phyloP scores from a whole-genome alignment of 2,329 filamentous ascomycete genomes.

The Fusarium sp. region DNA sequence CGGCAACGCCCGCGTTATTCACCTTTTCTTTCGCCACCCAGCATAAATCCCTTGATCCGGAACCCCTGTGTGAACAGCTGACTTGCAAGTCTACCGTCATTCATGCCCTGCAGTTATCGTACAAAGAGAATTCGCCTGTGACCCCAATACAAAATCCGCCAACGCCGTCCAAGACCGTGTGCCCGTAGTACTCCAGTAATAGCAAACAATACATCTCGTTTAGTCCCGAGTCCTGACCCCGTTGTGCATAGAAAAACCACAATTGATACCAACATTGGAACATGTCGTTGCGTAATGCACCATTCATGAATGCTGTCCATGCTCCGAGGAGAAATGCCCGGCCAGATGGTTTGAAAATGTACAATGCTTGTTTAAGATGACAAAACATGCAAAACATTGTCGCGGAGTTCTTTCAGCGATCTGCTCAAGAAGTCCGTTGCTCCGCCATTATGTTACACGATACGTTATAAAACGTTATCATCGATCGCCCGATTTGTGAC shows the following conservation, averaged over 20 bases:
- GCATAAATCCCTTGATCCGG: constrained; percentile 27
- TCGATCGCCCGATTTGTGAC: constrained; percentile 57
- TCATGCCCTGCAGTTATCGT: constrained; percentile 47
- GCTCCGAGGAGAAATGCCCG: constrained; percentile 34
- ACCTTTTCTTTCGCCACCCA: constrained; percentile 13
- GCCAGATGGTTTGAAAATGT: constrained; percentile 44
- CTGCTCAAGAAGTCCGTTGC: constrained; percentile 6
- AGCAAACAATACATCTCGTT: constrained; percentile 40
- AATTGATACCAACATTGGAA: constrained; percentile 40
- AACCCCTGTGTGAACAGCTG: constrained; percentile 15
- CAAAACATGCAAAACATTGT: constrained; percentile 34
- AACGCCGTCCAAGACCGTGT: constrained; percentile 46
- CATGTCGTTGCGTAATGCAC: constrained; percentile 35
- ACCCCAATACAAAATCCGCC: constrained; percentile 44
- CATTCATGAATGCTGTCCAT: constrained; percentile 40
- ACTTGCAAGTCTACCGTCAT: constrained; percentile 21
- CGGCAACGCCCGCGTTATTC: background rate
- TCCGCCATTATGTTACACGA: constrained; percentile 36
- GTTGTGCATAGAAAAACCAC: constrained; percentile 29
- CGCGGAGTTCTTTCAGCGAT: constrained; percentile 6
- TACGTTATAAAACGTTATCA: constrained; percentile 29
- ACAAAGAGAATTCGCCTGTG: constrained; percentile 45
- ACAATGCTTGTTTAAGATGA: constrained; percentile 42
- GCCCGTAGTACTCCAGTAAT: constrained; percentile 45
- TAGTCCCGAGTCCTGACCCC: constrained; percentile 28